Conservation (phyloP, 495 filamentous ascomycete genomes). For the Trichoderma virens region DNA sequence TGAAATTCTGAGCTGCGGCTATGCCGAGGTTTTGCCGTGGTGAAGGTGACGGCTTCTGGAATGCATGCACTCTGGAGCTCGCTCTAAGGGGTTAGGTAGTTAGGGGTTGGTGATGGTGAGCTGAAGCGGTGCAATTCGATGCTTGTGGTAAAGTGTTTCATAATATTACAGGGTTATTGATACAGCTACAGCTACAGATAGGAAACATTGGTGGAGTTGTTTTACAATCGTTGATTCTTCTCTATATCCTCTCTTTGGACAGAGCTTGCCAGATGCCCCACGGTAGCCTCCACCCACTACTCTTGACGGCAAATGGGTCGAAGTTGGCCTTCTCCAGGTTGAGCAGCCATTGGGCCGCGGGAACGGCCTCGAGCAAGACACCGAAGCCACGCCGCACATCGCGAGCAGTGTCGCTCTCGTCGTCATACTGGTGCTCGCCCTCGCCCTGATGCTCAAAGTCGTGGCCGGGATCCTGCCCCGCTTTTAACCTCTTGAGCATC, state of each 20-base stretch:
- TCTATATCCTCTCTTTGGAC: slow-evolving; percentile 23
- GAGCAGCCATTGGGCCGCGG: slow-evolving; percentile 70
- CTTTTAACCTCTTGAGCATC: slow-evolving; percentile 73
- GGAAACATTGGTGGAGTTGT: background rate
- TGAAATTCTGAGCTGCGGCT: slow-evolving; percentile 6
- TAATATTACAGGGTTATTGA: too few species aligned
- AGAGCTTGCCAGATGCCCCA: slow-evolving; percentile 75
- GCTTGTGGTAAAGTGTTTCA: background rate
- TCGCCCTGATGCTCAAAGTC: slow-evolving; percentile 80
- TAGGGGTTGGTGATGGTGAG: too few species aligned
- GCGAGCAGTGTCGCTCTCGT: slow-evolving; percentile 18
- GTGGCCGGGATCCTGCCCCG: slow-evolving; percentile 67
- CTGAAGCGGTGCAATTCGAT: too few species aligned
- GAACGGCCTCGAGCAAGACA: slow-evolving; percentile 70
- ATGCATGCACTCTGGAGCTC: too few species aligned
- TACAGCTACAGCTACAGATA: too few species aligned
- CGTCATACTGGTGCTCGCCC: slow-evolving; percentile 61
- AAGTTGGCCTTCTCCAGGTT: slow-evolving; percentile 73
- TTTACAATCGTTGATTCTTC: background rate
- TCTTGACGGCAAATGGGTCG: slow-evolving; percentile 54
- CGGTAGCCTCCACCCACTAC: slow-evolving; percentile 78
- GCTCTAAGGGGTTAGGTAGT: background rate
- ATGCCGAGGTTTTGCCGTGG: slow-evolving; percentile 5
- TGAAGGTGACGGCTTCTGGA: background rate
- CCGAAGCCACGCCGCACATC: slow-evolving; percentile 65